phyloP scores from a whole-genome alignment of 1,284 basidiomycete genomes.

The Meira miltonrushii region DNA sequence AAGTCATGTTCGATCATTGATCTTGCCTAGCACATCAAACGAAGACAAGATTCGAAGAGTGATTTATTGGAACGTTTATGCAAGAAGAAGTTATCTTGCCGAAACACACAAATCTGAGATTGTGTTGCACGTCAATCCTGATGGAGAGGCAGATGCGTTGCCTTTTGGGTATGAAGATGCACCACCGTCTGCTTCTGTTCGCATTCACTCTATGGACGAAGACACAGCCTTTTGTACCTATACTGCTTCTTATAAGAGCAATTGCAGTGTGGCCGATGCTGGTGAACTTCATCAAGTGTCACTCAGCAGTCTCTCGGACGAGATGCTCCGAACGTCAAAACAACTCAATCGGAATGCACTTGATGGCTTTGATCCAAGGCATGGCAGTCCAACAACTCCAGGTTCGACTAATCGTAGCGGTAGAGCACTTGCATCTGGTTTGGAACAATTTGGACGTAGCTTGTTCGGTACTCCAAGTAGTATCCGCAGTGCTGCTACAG shows the following conservation, averaged over 20 bases:
- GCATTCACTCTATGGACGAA: conserved; percentile 30
- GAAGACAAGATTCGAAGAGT: conserved; percentile 25
- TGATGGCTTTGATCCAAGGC: neutral
- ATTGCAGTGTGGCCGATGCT: conserved; percentile 9
- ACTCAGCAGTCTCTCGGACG: conserved; percentile 20
- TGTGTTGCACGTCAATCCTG: conserved; percentile 24
- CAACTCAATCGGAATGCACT: conserved; percentile 10
- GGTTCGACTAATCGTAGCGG: conserved; percentile 25
- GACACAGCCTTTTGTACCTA: conserved; percentile 23
- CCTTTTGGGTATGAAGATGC: conserved; percentile 25
- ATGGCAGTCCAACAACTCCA: conserved; percentile 15
- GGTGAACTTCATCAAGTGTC: conserved; percentile 20
- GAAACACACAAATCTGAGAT: conserved; percentile 23
- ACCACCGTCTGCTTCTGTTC: conserved; percentile 29
- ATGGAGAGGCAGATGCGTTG: conserved; percentile 14
- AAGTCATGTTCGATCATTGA: conserved; percentile 31
- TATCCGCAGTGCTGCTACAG: conserved; percentile 18
- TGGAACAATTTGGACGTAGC: conserved; percentile 34
- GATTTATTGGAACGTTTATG: conserved; percentile 41
- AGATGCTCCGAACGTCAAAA: conserved; percentile 22
- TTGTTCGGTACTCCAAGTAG: conserved; percentile 24
- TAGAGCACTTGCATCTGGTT: conserved; percentile 26
- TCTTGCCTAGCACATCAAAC: conserved; percentile 21
- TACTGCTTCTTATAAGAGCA: conserved; percentile 25
- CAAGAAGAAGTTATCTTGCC: conserved; percentile 17